Percentiles rank a stretch among this genome's conserved stretches.
Conservation (phyloP, 192 early-diverging fungal species). For the Entomortierella lignicola region DNA sequence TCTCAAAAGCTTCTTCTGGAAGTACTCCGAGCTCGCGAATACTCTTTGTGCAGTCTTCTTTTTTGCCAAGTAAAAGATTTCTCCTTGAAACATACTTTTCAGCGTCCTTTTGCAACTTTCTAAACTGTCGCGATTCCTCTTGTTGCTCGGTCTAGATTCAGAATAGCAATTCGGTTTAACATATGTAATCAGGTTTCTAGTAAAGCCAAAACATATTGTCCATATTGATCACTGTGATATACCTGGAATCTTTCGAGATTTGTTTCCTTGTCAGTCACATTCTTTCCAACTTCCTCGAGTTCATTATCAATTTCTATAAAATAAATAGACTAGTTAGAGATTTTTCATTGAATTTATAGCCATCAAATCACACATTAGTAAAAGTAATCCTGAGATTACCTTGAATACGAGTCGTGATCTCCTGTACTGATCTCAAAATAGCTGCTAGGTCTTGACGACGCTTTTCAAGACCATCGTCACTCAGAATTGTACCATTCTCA, state of each 20-base stretch:
- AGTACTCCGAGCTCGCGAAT: slow-evolving; percentile 96
- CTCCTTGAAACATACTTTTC: slow-evolving; percentile 83
- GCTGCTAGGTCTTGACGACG: slow-evolving; percentile 22
- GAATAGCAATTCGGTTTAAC: not conserved
- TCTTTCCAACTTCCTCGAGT: slow-evolving; percentile 22
- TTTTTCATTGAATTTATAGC: too few relatives aligned
- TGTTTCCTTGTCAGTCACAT: slow-evolving; percentile 32
- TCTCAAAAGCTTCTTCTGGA: slow-evolving; percentile 92
- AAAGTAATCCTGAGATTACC: slow-evolving; percentile 33
- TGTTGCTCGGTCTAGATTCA: slow-evolving; percentile 58
- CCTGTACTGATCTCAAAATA: slow-evolving; percentile 36
- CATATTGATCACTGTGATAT: not conserved
- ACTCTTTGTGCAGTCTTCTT: slow-evolving; percentile 86
- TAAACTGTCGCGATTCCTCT: slow-evolving; percentile 60
- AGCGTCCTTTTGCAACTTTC: slow-evolving; percentile 66
- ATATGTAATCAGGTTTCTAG: too few relatives aligned
- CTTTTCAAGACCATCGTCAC: slow-evolving; percentile 58
- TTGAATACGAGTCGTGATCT: slow-evolving; percentile 45
- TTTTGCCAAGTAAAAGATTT: slow-evolving; percentile 81
- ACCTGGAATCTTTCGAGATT: slow-evolving; percentile 47
- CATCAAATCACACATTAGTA: too few relatives aligned
- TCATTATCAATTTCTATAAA: slow-evolving; percentile 56
- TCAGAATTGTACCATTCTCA: slow-evolving; percentile 57
- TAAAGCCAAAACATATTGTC: not conserved
- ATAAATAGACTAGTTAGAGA: not conserved